Percentiles rank a stretch among this genome's conserved stretches.
phyloP scores from a whole-genome alignment of 108 stramenopile genomes.

The Parmales sp. region DNA sequence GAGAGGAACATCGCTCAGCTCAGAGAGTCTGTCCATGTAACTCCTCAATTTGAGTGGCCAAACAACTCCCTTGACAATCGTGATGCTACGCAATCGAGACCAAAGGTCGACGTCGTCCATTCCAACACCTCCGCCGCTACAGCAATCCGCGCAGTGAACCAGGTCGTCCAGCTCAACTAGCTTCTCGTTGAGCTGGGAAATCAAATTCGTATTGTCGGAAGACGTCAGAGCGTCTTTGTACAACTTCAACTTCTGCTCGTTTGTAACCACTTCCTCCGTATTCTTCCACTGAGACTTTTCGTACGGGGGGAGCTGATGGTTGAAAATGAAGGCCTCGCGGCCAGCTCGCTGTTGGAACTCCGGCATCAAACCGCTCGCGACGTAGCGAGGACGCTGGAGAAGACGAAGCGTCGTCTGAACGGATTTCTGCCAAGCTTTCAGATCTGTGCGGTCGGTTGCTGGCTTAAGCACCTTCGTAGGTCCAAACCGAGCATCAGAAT shows the following conservation, averaged over 20 bases:
- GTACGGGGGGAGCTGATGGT: constrained; percentile 79
- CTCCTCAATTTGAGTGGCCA: constrained; percentile 69
- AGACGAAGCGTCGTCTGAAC: constrained; percentile 63
- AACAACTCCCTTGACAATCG: constrained; percentile 66
- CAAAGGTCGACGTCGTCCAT: constrained; percentile 83
- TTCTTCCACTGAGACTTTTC: constrained; percentile 82
- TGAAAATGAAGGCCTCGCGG: constrained; percentile 78
- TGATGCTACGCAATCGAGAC: constrained; percentile 75
- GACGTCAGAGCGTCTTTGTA: constrained; percentile 72
- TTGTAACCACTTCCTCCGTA: constrained; percentile 49
- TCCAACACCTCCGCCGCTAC: constrained; percentile 68
- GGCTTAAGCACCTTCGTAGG: constrained; percentile 52
- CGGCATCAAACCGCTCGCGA: constrained; percentile 76
- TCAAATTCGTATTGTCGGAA: constrained; percentile 54
- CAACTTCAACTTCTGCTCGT: constrained; percentile 57
- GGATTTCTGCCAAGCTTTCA: constrained; percentile 83
- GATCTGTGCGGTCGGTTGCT: constrained; percentile 66
- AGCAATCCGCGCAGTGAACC: constrained; percentile 62
- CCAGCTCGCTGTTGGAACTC: constrained; percentile 82
- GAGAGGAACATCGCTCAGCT: constrained; percentile 68
- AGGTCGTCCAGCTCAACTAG: constrained; percentile 74
- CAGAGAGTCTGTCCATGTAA: constrained; percentile 82
- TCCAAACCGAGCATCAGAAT: constrained; percentile 79
- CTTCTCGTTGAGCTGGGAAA: constrained; percentile 73
- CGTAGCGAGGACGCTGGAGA: constrained; percentile 86